Percentiles rank a stretch among this genome's conserved stretches.
Conservation (phyloP, 176 grass and related monocot species). For the Zizania latifolia region DNA sequence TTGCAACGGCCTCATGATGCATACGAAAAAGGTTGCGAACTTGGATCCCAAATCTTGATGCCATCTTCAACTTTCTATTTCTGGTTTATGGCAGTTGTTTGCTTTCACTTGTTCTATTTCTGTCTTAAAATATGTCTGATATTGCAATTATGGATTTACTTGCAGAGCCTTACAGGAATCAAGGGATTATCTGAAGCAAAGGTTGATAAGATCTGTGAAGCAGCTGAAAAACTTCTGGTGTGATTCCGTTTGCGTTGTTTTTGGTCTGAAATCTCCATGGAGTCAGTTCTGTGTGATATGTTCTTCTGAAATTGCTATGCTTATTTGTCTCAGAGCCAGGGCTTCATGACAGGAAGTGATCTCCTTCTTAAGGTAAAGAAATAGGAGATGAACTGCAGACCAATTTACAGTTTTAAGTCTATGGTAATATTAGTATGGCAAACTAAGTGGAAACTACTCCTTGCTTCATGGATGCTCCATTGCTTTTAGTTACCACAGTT, state of each 20-base stretch:
- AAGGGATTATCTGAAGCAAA: slow-evolving; percentile 94
- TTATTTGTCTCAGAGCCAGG: slow-evolving; percentile 47
- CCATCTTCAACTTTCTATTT: not conserved
- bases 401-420: not conserved
- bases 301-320: slow-evolving; percentile 21
- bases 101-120: no score
- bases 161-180: slow-evolving; percentile 75
- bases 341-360: slow-evolving; percentile 77
- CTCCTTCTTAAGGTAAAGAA: slow-evolving; percentile 64
- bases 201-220: slow-evolving; percentile 86
- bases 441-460: not conserved
- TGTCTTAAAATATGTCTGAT: no score
- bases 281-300: no score
- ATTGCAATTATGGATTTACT: no score
- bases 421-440: not conserved
- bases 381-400: not conserved
- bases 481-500: not conserved
- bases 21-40: slow-evolving; percentile 75
- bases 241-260: slow-evolving; percentile 1
- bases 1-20: slow-evolving; percentile 99
- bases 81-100: not conserved
- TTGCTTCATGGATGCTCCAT: not conserved
- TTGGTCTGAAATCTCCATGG: not conserved
- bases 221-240: slow-evolving; percentile 86
- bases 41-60: not conserved